Evolutionary conservation across 2,329 filamentous ascomycete species (phyloP).

Genomic region (Alternaria dauci): DNA sequence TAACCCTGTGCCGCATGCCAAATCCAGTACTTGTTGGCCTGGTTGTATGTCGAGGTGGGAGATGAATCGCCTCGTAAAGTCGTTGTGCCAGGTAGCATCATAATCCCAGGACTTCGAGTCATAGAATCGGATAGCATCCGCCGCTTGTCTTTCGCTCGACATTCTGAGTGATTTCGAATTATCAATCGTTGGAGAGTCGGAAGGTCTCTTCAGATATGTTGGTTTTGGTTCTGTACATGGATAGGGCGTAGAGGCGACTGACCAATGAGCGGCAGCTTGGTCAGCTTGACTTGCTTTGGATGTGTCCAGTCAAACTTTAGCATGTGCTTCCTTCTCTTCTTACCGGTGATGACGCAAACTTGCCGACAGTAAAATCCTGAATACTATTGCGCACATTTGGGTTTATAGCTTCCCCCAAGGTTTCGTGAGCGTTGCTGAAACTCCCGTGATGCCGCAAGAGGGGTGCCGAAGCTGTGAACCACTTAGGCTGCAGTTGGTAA

Average conservation of each 20-base stretch:
- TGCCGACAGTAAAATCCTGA: background rate
- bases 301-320: slow-evolving; percentile 10
- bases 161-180: slow-evolving; percentile 12
- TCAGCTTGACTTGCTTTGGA: slow-evolving; percentile 12
- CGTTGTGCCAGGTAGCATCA: slow-evolving; percentile 54
- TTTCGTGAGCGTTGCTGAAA: slow-evolving; percentile 3
- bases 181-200: background rate
- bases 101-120: slow-evolving; percentile 48
- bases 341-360: background rate
- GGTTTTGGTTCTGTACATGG: background rate
- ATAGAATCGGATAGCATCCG: slow-evolving; percentile 47
- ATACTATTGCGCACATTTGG: background rate
- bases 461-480: slow-evolving; percentile 15
- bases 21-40: slow-evolving; percentile 55
- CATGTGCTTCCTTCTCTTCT: slow-evolving; percentile 2
- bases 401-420: background rate
- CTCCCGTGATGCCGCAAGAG: slow-evolving; percentile 10
- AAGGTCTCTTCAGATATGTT: background rate
- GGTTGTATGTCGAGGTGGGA: slow-evolving; percentile 41
- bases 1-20: slow-evolving; percentile 58
- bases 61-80: slow-evolving; percentile 52
- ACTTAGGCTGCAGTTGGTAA: slow-evolving; percentile 7
- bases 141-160: slow-evolving; percentile 33
- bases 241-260: background rate
- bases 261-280: slow-evolving; percentile 6